Percentiles rank a stretch among this genome's conserved stretches.
phyloP scores from a whole-genome alignment of 495 filamentous ascomycete species.

The Xylaria flabelliformis region DNA sequence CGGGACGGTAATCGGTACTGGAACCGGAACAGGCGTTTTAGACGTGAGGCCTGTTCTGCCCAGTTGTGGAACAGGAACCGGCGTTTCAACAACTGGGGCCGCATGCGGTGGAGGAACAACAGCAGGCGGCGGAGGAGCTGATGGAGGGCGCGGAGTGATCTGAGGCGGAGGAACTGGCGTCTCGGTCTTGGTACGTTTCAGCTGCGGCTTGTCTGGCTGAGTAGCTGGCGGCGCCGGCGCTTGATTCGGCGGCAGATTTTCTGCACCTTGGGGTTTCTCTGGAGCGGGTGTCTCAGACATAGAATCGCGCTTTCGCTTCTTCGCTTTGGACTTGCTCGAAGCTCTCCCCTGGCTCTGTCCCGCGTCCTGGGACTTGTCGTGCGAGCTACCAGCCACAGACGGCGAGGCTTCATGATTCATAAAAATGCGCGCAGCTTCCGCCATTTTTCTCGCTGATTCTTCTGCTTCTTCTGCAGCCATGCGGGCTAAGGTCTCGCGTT shows the following conservation, averaged over 20 bases:
- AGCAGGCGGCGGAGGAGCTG: conserved; percentile 36
- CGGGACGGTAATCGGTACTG: conserved; percentile 34
- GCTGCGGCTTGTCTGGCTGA: conserved; percentile 42
- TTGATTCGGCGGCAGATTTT: conserved; percentile 36
- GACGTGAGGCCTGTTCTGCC: conserved; percentile 53
- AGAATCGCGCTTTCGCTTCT: conserved; percentile 63
- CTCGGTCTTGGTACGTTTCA: conserved; percentile 66
- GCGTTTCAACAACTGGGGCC: conserved; percentile 55
- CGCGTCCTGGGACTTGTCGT: conserved; percentile 34
- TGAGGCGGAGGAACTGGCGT: conserved; percentile 58
- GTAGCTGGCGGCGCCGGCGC: conserved; percentile 33
- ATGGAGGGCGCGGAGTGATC: conserved; percentile 41
- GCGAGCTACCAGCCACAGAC: conserved; percentile 35
- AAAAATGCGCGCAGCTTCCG: conserved; percentile 61
- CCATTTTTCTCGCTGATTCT: conserved; percentile 63
- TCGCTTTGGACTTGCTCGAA: conserved; percentile 44
- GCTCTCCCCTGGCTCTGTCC: conserved; percentile 28
- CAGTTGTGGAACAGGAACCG: conserved; percentile 57
- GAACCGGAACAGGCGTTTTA: conserved; percentile 52
- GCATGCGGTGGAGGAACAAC: conserved; percentile 9
- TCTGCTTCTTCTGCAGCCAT: conserved; percentile 73
- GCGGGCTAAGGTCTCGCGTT: conserved; percentile 73
- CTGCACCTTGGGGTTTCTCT: conserved; percentile 48
- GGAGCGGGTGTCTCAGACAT: conserved; percentile 48
- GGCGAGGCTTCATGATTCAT: conserved; percentile 41